Base-by-base conservation (phyloP, 2,329 filamentous ascomycete genomes). In the Laburnicola sp. region DNA sequence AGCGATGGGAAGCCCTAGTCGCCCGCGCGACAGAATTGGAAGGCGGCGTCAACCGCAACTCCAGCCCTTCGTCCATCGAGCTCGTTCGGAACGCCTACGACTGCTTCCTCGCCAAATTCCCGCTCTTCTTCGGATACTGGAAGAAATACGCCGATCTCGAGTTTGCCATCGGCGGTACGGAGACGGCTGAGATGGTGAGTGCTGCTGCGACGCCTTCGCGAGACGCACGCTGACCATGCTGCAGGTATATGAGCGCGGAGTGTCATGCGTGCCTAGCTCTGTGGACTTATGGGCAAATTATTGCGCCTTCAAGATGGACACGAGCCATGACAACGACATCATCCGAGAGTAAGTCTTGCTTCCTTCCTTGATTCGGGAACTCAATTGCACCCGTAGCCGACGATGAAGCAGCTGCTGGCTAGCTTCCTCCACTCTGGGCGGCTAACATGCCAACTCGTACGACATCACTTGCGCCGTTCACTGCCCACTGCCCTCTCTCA, bases 111-210 rank as follows among this genome's bases (percentile, higher is more conserved):
- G 84, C 89, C 54, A 97, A 96, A 70, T 99, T 97, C 60, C 94
- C 94, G 2, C 82, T 97, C 8, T 84, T 97, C 34, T 99, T 97
- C 67, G 94, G 93, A 45, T 99, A 97, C 78, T 99, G 94, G 94
- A 97, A 97, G 79, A 97, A 97, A 73, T 99, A 97, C 81, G 94
- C 94, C 68, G 93, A 97, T 67, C 82, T 96, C 58, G 94, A 99
- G 70, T 99, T 99, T 76, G 91, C 91, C 44, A 96, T 99, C 59
- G 91, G 91, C 3, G 94, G 94, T 16, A 95, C 94, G 4, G 94
- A 99, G 78, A 93, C 93, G 37, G 94, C 94, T 47, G 94, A 97
- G 74, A 95, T 97, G 88, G 91, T 96, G 74, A 67, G 46, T 54
- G 10, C 36, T 27, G 26, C 40, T 2, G 16, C 39, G 25, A 30